phyloP scores from a whole-genome alignment of 371 early-diverging fungal genomes.

The Dinochytrium kinnereticum region DNA sequence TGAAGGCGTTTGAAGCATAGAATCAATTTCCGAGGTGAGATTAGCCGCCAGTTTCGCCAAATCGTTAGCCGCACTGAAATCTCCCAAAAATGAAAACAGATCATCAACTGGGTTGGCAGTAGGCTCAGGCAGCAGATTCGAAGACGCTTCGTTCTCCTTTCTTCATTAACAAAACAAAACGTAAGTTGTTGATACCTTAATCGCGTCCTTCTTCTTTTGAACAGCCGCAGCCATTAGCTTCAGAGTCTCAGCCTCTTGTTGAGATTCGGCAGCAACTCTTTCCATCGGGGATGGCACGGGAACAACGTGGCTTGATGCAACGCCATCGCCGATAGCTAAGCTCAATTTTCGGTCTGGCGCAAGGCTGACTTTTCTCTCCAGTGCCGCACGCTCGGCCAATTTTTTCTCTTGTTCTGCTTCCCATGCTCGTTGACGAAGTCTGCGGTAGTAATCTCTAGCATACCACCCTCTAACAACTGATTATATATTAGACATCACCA shows the following conservation, averaged over 20 bases:
- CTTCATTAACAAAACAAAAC: neutral
- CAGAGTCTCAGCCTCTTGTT: conserved; percentile 21
- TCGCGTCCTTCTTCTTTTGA: conserved; percentile 31
- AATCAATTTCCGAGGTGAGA: conserved; percentile 50
- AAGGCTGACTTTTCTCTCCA: neutral
- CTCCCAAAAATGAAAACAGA: conserved; percentile 52
- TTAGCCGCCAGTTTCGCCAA: conserved; percentile 45
- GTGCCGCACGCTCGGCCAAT: conserved; percentile 22
- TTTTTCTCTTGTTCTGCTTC: conserved; percentile 20
- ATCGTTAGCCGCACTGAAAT: conserved; percentile 43
- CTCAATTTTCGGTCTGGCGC: conserved; percentile 4
- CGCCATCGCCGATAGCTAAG: neutral
- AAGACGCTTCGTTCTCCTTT: neutral
- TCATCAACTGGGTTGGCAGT: conserved; percentile 37
- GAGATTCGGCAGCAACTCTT: neutral
- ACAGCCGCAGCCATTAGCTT: conserved; percentile 24
- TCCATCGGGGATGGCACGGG: conserved; percentile 15
- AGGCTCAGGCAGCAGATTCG: neutral
- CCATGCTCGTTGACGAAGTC: conserved; percentile 32
- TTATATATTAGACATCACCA: too few relatives aligned
- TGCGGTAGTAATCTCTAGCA: conserved; percentile 46
- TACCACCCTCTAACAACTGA: conserved; percentile 51
- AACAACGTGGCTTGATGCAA: neutral
- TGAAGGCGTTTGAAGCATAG: conserved; percentile 29
- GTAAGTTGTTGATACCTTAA: neutral